Percentiles rank a stretch among this genome's conserved stretches.
Conservation (phyloP, 805 yeast species). For the Metschnikowia arizonensis region DNA sequence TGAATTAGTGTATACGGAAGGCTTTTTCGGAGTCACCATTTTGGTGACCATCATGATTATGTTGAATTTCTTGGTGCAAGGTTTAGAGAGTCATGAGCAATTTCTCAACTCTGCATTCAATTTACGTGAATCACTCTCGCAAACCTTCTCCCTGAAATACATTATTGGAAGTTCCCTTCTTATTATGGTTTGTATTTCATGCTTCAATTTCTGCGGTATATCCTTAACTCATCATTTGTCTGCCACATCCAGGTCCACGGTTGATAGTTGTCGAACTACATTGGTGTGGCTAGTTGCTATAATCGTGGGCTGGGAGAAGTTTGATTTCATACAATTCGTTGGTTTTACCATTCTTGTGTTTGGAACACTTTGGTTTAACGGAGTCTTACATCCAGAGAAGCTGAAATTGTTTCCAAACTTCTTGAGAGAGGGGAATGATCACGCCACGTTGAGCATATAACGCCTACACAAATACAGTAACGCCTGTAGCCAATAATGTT, state of each 20-base stretch:
- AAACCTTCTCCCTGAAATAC: slow-evolving; percentile 41
- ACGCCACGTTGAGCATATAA: not conserved
- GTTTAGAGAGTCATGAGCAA: slow-evolving; percentile 23
- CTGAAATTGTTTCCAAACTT: slow-evolving; percentile 45
- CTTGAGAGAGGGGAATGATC: slow-evolving; percentile 25
- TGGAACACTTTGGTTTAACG: slow-evolving; percentile 74
- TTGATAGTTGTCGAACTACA: slow-evolving; percentile 72
- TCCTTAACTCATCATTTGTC: slow-evolving; percentile 60
- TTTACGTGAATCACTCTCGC: slow-evolving; percentile 44
- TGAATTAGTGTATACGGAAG: slow-evolving; percentile 69
- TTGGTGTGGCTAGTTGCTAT: slow-evolving; percentile 73
- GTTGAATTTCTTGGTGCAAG: slow-evolving; percentile 40
- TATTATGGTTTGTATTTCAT: slow-evolving; percentile 68
- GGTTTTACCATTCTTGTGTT: slow-evolving; percentile 63
- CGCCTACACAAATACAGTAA: not conserved
- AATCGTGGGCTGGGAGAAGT: slow-evolving; percentile 69
- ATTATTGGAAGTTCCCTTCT: slow-evolving; percentile 53
- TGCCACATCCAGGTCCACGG: slow-evolving; percentile 75
- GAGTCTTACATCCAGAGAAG: slow-evolving; percentile 53
- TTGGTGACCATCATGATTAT: slow-evolving; percentile 44
- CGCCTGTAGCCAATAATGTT: not conserved
- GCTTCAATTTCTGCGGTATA: slow-evolving; percentile 71
- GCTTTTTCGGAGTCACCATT: slow-evolving; percentile 55
- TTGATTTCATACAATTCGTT: slow-evolving; percentile 53
- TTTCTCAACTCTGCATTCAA: slow-evolving; percentile 54